These are phyloP conservation scores for Casaregolazyma lundiana DNA, from an alignment of 1,139 yeast species.

Conservation along the genomic window DNA sequence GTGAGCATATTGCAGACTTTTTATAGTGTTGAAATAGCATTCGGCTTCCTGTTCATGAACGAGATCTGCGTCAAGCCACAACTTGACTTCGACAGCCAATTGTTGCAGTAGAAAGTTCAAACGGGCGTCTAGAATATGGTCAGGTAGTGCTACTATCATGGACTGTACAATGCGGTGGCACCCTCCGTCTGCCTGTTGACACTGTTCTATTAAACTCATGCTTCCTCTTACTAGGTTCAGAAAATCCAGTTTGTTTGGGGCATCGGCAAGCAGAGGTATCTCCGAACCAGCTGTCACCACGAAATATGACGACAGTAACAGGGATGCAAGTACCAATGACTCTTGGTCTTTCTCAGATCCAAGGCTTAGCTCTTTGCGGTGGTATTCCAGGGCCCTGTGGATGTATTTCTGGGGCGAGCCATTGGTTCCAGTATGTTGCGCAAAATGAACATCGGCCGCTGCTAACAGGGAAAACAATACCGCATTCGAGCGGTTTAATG, in stretches of 20 bases:
- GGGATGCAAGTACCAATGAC: neutral
- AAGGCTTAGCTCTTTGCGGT: slow-evolving; percentile 1
- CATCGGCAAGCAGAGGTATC: slow-evolving; percentile 3
- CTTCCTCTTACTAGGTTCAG: neutral
- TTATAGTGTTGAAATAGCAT: neutral
- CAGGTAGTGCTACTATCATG: slow-evolving; percentile 1
- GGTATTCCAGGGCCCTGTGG: neutral
- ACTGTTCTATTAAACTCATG: slow-evolving; percentile 1
- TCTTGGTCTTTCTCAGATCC: neutral
- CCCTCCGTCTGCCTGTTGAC: neutral
- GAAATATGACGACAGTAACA: neutral
- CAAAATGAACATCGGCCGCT: slow-evolving; percentile 1
- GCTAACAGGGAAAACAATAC: slow-evolving; percentile 1
- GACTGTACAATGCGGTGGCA: neutral
- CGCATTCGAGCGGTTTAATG: neutral
- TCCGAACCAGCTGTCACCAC: neutral
- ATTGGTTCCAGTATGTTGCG: neutral
- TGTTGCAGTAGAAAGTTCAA: neutral
- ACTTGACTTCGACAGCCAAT: neutral
- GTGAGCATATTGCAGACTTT: slow-evolving; percentile 1
- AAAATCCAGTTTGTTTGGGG: slow-evolving; percentile 2
- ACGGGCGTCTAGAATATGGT: neutral
- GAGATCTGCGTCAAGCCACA: neutral
- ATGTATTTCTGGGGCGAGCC: neutral
- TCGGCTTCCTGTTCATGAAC: neutral